Evolutionary conservation across 2,329 filamentous ascomycete genomes (phyloP), one percentile per base, ranked within the genome.

Genomic region (Tolypocladium guangdongense): DNA sequence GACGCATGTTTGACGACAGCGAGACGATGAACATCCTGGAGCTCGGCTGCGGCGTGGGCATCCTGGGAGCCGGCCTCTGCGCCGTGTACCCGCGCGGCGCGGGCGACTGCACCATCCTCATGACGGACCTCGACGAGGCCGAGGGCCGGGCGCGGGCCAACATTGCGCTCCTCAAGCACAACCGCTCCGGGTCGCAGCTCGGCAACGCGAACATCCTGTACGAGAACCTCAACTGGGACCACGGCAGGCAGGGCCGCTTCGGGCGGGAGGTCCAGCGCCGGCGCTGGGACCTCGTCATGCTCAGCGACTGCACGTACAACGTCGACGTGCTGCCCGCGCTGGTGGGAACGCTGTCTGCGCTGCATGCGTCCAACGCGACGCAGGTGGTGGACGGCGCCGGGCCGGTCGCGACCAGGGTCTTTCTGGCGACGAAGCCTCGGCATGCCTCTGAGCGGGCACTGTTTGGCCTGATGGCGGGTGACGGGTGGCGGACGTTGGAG

Each of bases 221-320:
- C 57, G 78, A 81, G 58, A 77, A 76, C 45, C 68, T 82, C 12
- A 78, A 82, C 64, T 83, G 80, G 80, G 72, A 80, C 24, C 70
- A 78, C 35, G 79, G 76, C 0, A 64, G 69, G 32, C 55, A 64
- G 2, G 78, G 76, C 0, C 53, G 50, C 0, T 77, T 82, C 56
- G 76, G 75, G 0, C 58, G 67, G 0, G 62, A 70, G 27, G 70
- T 69, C 1, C 56, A 59, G n/a, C 65, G 68, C 1, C 66, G 64
- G 2, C 55, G 63, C 2, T 83, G 78, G 78, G 75, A 82, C 55
- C 64, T 82, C 6, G 61, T 81, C 48, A 69, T 81, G 51, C 67
- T 83, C 24, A 81, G 78, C 62, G 80, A 83, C 63, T 82, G 80
- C 71, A 82, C 79, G 0, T 83, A 83, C 69, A 83, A 83, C 56